These are phyloP conservation scores for Solanum arcanum DNA, from an alignment of 257 asterid species.

Conservation along the genomic window DNA sequence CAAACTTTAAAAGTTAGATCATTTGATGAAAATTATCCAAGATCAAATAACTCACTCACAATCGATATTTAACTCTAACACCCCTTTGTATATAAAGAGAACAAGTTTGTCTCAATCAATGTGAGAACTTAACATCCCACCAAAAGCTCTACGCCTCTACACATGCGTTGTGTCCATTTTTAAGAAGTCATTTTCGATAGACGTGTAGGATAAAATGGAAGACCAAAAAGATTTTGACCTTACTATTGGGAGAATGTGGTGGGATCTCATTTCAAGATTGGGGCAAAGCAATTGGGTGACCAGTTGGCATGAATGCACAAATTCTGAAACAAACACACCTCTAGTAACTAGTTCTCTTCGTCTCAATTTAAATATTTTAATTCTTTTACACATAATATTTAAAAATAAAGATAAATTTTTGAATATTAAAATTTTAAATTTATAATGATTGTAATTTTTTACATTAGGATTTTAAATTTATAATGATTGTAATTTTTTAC, in stretches of 20 bases:
- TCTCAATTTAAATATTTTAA: too few relatives aligned
- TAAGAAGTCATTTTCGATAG: not conserved
- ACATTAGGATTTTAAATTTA: too few relatives aligned
- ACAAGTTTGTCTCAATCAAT: not conserved
- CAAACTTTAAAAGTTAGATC: too few relatives aligned
- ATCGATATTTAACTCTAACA: not conserved
- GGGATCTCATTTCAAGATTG: not conserved
- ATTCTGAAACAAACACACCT: not conserved
- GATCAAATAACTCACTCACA: not conserved
- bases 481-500: too few relatives aligned
- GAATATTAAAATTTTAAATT: too few relatives aligned
- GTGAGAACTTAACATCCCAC: not conserved
- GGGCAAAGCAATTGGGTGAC: not conserved
- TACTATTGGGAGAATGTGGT: not conserved
- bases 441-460: too few relatives aligned
- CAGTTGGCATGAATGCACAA: not conserved
- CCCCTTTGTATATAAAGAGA: not conserved
- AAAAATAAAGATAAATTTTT: too few relatives aligned
- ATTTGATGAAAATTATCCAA: not conserved
- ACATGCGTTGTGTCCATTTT: not conserved
- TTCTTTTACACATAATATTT: accelerated
- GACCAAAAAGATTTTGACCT: not conserved
- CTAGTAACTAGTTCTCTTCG: too few relatives aligned
- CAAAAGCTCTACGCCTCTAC: not conserved
- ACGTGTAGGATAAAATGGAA: not conserved